Conservation (phyloP, 805 yeast genomes). For the Zygotorulaspora florentina region DNA sequence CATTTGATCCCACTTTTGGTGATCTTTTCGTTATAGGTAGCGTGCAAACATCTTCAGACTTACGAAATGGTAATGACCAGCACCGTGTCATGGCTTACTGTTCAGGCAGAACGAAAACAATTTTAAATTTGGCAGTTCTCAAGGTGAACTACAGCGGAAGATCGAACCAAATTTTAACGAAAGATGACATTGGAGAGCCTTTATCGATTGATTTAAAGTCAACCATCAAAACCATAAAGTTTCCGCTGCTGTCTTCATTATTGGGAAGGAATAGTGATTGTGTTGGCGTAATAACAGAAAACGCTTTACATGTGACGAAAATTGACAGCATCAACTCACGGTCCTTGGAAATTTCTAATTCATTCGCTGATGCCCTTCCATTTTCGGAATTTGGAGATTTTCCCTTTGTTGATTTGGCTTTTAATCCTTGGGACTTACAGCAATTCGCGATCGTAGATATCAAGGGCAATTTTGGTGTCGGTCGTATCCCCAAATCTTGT, state of each 20-base stretch:
- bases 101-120: constrained; percentile 22
- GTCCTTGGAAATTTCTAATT: constrained; percentile 16
- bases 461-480: constrained; percentile 49
- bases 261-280: constrained; percentile 27
- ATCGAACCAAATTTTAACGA: neutral
- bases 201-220: constrained; percentile 31
- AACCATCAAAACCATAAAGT: constrained; percentile 40
- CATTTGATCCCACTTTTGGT: constrained; percentile 23
- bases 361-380: constrained; percentile 22
- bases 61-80: constrained; percentile 21
- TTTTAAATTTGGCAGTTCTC: constrained; percentile 15
- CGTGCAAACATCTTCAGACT: constrained; percentile 24
- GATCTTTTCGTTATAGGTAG: constrained; percentile 16
- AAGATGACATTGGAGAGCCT: constrained; percentile 1
- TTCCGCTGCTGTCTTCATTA: constrained; percentile 26
- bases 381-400: constrained; percentile 29
- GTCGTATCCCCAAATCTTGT: constrained; percentile 26
- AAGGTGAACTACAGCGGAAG: neutral
- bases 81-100: constrained; percentile 20
- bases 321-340: constrained; percentile 20
- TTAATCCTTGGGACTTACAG: constrained; percentile 40
- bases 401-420: constrained; percentile 44
- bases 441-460: constrained; percentile 46
- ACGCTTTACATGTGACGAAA: constrained; percentile 34
- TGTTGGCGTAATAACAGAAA: constrained; percentile 39